Evolutionary conservation across 1,284 basidiomycete genomes (phyloP), one percentile per base, ranked within the genome.

Genomic region (Boletellus deceptivus): DNA sequence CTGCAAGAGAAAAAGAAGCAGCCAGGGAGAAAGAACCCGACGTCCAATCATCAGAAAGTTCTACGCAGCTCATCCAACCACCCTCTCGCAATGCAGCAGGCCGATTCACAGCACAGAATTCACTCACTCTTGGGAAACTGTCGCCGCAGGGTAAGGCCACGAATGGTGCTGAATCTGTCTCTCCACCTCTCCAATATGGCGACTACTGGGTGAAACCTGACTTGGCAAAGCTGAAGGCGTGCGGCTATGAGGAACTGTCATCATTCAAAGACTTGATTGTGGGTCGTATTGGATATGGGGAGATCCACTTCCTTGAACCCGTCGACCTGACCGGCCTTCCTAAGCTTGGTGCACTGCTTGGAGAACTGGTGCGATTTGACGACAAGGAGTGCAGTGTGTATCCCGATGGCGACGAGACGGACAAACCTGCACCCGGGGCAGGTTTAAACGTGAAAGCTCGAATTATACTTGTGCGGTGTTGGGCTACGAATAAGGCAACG

Each of bases 381-480:
- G 86, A 93, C 67, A 91, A 91, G 73, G 92, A 97, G 68, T 91
- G 91, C 62, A 86, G 83, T 50, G 93, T 99, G 44, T 99, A 99
- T 70, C 93, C 94, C 3, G 93, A 97, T 57, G 84, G 82, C 50
- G 85, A 86, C 49, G 83, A 87, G 18, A 79, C 78, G 45, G 85
- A 92, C 66, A 93, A 93, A 64, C 89, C 91, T 1, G 78, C 83
- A 6, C 78, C 84, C 24, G 94, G 96, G 24, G 76, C 86, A 33
- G 97, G 95, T 13, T 76, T 99, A 53, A 99, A 99, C 64, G 91
- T 95, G 14, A 84, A 81, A 25, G 93, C 96, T 18, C 78, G 79
- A 53, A 84, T 99, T 61, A 79, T 82, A 46, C 75, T 99, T 33
- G 75, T 91, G 56, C 78, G 84, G 40, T 95, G 93, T 73, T 99